These are phyloP conservation scores for Zygosaccharomyces rouxii DNA, from an alignment of 805 yeast genomes.

Conservation along the genomic window DNA sequence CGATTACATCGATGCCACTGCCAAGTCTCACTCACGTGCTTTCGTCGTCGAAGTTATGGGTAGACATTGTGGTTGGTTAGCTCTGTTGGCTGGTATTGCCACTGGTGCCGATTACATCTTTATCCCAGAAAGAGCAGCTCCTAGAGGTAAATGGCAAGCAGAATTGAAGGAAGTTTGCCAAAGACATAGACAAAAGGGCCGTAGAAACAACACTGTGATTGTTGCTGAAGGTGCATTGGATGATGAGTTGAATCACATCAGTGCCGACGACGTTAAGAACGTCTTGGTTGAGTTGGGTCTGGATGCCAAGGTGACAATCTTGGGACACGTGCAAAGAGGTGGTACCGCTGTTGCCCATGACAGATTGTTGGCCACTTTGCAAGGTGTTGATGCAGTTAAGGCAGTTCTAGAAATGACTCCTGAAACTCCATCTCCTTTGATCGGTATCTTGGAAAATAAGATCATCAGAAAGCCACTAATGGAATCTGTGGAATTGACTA, in stretches of 20 bases:
- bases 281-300: conserved; percentile 79
- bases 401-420: conserved; percentile 89
- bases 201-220: conserved; percentile 90
- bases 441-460: conserved; percentile 83
- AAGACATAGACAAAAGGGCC: conserved; percentile 81
- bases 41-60: conserved; percentile 99
- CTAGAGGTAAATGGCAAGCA: conserved; percentile 67
- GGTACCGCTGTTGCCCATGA: conserved; percentile 97
- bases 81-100: conserved; percentile 94
- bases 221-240: conserved; percentile 98
- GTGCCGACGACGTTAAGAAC: conserved; percentile 74
- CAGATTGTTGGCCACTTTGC: conserved; percentile 85
- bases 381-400: conserved; percentile 95
- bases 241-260: conserved; percentile 70
- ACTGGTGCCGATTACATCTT: conserved; percentile 93
- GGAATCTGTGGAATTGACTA: conserved; percentile 84
- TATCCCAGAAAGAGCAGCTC: conserved; percentile 91
- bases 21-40: conserved; percentile 94
- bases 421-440: conserved; percentile 89
- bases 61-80: conserved; percentile 98
- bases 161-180: conserved; percentile 70
- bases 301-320: conserved; percentile 90
- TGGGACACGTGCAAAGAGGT: conserved; percentile 98
- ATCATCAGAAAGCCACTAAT: conserved; percentile 79
- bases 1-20: conserved; percentile 96